A percentile compares a stretch with the other conserved stretches of the same genome.
Evolutionary conservation across 352 stramenopile species (phyloP).

Genomic region (Aphanomyces cochlioides): DNA sequence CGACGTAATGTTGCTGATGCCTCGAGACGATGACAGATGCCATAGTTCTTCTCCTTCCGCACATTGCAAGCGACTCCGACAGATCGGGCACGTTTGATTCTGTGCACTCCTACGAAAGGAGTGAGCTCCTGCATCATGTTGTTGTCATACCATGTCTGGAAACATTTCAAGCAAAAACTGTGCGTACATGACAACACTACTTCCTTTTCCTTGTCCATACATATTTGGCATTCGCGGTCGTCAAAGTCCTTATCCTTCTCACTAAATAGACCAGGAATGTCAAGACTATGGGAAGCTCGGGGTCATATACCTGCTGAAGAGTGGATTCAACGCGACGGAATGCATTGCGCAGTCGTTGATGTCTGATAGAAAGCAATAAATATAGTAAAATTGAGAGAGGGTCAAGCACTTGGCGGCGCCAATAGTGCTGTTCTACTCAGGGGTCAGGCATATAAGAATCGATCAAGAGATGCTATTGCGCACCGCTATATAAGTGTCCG

Average conservation of each 20-base stretch:
- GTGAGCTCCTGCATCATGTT: too few species aligned
- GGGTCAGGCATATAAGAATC: not conserved
- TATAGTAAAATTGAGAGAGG: constrained; percentile 75
- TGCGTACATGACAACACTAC: constrained; percentile 66
- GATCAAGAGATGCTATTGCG: not conserved
- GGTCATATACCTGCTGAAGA: not conserved
- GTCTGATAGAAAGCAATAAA: constrained; percentile 71
- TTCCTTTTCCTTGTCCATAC: constrained; percentile 83
- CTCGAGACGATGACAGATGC: constrained; percentile 57
- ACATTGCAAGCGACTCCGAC: constrained; percentile 63
- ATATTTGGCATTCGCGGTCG: constrained; percentile 78
- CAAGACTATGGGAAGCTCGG: not conserved
- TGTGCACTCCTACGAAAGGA: constrained; percentile 49
- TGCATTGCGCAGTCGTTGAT: constrained; percentile 23
- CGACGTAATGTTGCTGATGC: constrained; percentile 63
- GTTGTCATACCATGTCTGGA: constrained; percentile 56
- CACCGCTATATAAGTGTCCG: constrained; percentile 10
- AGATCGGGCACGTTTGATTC: constrained; percentile 74
- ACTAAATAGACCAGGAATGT: not conserved
- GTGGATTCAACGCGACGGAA: constrained; percentile 9
- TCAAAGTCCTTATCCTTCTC: constrained; percentile 35
- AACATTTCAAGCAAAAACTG: constrained; percentile 75
- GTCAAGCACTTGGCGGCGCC: constrained; percentile 60
- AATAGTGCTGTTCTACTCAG: constrained; percentile 40
- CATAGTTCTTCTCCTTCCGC: constrained; percentile 72